Evolutionary conservation across 2,329 filamentous ascomycete species (phyloP), one percentile per base, ranked within the genome.

Genomic region (Pseudovirgaria hyperparasitica): DNA sequence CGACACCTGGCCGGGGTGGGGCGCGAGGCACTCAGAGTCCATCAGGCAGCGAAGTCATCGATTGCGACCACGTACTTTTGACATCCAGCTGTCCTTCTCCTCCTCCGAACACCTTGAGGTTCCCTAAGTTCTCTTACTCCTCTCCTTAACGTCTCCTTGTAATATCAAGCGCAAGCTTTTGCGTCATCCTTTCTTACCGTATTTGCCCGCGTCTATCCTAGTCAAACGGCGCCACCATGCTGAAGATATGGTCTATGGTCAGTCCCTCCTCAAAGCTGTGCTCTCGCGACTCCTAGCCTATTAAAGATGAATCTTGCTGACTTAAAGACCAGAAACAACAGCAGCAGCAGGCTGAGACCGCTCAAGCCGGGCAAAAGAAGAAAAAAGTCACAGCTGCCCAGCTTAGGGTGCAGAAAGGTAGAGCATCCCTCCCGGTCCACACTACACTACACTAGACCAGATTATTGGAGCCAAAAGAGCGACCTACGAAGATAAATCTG

Each of bases 201-300:
- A n/a, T 20, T 20, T 20, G 9, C 19, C 19, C 9, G 11, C 19
- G 9, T n/a, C 19, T 20, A 9, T 13, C 9, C 9, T 9, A 7
- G n/a, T 23, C 9, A 23, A n/a, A 8, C 5, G 26, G 15, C 7
- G 18, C 2, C 55, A 86, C 65, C 51, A 96, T 96, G 90, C 70
- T 94, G 68, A 96, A 96, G 66, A 94, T 96, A 67, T 96, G 87
- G 90, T 92, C 85, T 47, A 93, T 96, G 87, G 85, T 92, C 65
- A 27, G 68, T 47, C 18, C 9, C 23, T 23, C 9, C n/a, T n/a
- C n/a, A n/a, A n/a, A n/a, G n/a, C n/a, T 19, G 20, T 12, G 16
- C 22, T 10, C 7, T 22, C 19, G 26, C 17, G 9, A 18, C 13
- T 13, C 16, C 12, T 21, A 19, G 11, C 19, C 14, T n/a, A 23